phyloP scores from a whole-genome alignment of 768 basidiomycete species.

The Russula ochroleuca region DNA sequence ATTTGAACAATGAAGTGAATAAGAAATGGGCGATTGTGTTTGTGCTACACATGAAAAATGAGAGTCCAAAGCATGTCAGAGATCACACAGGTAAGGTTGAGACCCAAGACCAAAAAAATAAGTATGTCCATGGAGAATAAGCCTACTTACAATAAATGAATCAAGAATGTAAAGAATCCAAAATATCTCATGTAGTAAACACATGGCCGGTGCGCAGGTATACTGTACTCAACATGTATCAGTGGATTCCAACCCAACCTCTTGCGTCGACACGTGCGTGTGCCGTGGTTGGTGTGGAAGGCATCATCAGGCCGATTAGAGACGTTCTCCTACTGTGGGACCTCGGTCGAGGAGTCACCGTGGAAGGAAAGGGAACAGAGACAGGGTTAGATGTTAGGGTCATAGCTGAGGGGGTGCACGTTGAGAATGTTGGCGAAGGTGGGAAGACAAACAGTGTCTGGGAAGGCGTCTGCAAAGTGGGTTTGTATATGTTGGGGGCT shows the following conservation, averaged over 20 bases:
- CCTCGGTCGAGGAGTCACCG: slow-evolving; percentile 63
- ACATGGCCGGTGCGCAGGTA: slow-evolving; percentile 3
- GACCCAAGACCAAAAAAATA: slow-evolving; percentile 12
- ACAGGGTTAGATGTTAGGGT: slow-evolving; percentile 64
- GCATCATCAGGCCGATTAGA: slow-evolving; percentile 65
- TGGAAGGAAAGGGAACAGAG: slow-evolving; percentile 51
- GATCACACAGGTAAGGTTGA: slow-evolving; percentile 13
- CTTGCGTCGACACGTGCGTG: slow-evolving; percentile 80
- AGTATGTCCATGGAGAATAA: slow-evolving; percentile 24
- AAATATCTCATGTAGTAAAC: neutral
- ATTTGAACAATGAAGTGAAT: slow-evolving; percentile 4
- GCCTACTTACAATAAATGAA: neutral
- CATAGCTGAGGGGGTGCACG: slow-evolving; percentile 75
- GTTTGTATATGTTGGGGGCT: slow-evolving; percentile 29
- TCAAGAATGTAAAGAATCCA: neutral
- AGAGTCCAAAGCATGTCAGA: slow-evolving; percentile 21
- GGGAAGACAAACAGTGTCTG: slow-evolving; percentile 87
- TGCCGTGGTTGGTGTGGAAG: slow-evolving; percentile 72
- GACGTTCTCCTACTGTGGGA: slow-evolving; percentile 64
- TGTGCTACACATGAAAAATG: slow-evolving; percentile 24
- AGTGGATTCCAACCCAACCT: slow-evolving; percentile 65
- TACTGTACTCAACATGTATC: slow-evolving; percentile 16
- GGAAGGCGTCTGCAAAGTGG: slow-evolving; percentile 50
- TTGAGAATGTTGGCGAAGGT: slow-evolving; percentile 58
- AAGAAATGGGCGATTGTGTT: slow-evolving; percentile 14